phyloP scores from a whole-genome alignment of 345 rosid species.

The Turnera subulata region DNA sequence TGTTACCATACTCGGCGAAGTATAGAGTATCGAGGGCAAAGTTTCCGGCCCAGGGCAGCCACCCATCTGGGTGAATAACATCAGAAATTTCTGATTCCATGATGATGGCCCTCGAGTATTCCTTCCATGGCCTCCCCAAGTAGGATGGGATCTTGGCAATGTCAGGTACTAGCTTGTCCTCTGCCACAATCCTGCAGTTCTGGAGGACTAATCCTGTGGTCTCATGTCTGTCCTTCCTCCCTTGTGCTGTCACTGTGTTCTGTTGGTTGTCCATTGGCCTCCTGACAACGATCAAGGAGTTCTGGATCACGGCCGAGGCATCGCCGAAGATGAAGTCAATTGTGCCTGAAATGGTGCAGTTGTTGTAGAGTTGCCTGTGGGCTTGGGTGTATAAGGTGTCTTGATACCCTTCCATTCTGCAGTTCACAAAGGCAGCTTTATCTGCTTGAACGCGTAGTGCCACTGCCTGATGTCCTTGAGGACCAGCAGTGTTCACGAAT shows the following conservation, averaged over 20 bases:
- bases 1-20: slow-evolving; percentile 54
- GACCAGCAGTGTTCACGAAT: slow-evolving; percentile 74
- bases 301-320: slow-evolving; percentile 51
- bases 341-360: slow-evolving; percentile 63
- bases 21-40: slow-evolving; percentile 33
- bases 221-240: slow-evolving; percentile 24
- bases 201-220: slow-evolving; percentile 55
- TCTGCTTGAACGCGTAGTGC: slow-evolving; percentile 60
- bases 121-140: slow-evolving; percentile 80
- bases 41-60: slow-evolving; percentile 41
- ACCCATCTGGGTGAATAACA: slow-evolving; percentile 57
- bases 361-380: slow-evolving; percentile 62
- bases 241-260: slow-evolving; percentile 63
- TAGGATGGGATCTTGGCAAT: slow-evolving; percentile 36
- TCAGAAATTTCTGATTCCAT: slow-evolving; percentile 53
- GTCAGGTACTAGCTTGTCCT: slow-evolving; percentile 33
- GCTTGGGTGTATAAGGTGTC: slow-evolving; percentile 58
- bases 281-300: slow-evolving; percentile 53
- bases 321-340: slow-evolving; percentile 80
- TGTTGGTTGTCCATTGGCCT: slow-evolving; percentile 36
- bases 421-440: slow-evolving; percentile 45
- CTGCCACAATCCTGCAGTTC: slow-evolving; percentile 69
- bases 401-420: slow-evolving; percentile 68
- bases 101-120: slow-evolving; percentile 44
- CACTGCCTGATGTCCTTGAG: slow-evolving; percentile 61